A percentile compares a stretch with the other conserved stretches of the same genome.
Conservation (phyloP, 2,329 filamentous ascomycete genomes). For the Dryadomyces quercus-mongolicae region DNA sequence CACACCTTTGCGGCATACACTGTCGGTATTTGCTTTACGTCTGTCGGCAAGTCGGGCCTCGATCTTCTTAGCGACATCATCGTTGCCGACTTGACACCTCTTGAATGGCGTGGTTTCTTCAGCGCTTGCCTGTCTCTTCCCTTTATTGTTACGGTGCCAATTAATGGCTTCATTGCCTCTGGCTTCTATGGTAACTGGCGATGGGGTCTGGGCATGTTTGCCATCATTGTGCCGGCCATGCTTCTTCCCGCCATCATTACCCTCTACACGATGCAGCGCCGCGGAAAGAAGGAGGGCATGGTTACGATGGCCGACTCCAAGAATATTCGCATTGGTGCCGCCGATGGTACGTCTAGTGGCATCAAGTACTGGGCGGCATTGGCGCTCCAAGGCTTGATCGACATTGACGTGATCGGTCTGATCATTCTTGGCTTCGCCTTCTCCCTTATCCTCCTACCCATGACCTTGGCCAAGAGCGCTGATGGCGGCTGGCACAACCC, state of each 20-base stretch:
- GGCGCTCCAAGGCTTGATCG: conserved; percentile 14
- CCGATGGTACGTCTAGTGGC: conserved; percentile 4
- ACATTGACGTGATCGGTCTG: conserved; percentile 33
- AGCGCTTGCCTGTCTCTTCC: conserved; percentile 16
- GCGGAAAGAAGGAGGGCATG: conserved; percentile 29
- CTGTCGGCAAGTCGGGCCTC: conserved; percentile 24
- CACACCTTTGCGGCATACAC: conserved; percentile 21
- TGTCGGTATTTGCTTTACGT: conserved; percentile 23
- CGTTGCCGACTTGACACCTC: conserved; percentile 22
- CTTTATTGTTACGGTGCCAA: conserved; percentile 23
- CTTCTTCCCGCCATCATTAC: conserved; percentile 41
- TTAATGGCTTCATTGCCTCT: conserved; percentile 29
- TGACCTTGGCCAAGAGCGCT: conserved; percentile 22
- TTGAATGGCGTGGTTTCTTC: conserved; percentile 25
- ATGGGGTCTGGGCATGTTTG: conserved; percentile 52
- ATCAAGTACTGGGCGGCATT: conserved; percentile 14
- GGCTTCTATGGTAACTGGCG: conserved; percentile 33
- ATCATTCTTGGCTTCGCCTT: conserved; percentile 34
- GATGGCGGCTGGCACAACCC: conserved; percentile 24
- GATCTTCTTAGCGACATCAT: conserved; percentile 25
- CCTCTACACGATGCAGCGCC: conserved; percentile 31
- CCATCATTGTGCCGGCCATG: conserved; percentile 40
- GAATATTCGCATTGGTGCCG: conserved; percentile 21
- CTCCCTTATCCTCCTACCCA: conserved; percentile 35
- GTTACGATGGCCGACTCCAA: conserved; percentile 23